Conservation (phyloP, 305 asterid genomes). For the Caryopteris hybrid region DNA sequence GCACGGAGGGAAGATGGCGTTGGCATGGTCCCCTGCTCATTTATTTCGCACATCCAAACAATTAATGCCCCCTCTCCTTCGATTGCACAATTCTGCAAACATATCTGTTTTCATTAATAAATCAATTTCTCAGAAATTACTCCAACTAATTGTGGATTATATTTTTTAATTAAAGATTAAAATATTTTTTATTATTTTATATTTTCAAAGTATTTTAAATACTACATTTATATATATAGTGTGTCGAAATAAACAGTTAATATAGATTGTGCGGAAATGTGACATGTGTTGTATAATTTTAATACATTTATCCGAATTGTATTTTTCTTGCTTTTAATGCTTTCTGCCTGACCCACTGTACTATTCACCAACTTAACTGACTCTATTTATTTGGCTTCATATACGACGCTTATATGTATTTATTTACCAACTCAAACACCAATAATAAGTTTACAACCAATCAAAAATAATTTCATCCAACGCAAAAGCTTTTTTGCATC, state of each 20-base stretch:
- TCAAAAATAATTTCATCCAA: too few species aligned
- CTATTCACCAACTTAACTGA: slow-evolving; percentile 22
- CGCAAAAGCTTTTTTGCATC: too few species aligned
- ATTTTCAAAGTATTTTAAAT: too few species aligned
- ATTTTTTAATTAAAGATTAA: too few species aligned
- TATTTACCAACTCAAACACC: background rate
- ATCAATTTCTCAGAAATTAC: background rate
- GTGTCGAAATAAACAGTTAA: too few species aligned
- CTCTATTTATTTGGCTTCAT: slow-evolving; percentile 9
- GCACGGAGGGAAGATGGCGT: too few species aligned
- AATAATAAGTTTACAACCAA: too few species aligned
- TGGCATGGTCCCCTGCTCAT: slow-evolving; percentile 17
- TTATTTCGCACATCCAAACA: background rate
- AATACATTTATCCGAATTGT: background rate
- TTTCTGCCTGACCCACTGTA: slow-evolving; percentile 6
- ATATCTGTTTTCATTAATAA: background rate
- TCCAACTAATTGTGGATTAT: too few species aligned
- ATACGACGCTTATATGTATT: background rate
- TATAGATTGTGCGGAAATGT: too few species aligned
- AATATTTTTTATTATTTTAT: too few species aligned
- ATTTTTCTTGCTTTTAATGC: slow-evolving; percentile 15
- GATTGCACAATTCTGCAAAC: background rate
- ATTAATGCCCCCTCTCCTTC: background rate
- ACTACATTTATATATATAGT: too few species aligned
- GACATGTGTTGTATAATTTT: too few species aligned